Evolutionary conservation across 2,329 filamentous ascomycete genomes (phyloP), one percentile per base, ranked within the genome.

Genomic region (Colletotrichum filicis): DNA sequence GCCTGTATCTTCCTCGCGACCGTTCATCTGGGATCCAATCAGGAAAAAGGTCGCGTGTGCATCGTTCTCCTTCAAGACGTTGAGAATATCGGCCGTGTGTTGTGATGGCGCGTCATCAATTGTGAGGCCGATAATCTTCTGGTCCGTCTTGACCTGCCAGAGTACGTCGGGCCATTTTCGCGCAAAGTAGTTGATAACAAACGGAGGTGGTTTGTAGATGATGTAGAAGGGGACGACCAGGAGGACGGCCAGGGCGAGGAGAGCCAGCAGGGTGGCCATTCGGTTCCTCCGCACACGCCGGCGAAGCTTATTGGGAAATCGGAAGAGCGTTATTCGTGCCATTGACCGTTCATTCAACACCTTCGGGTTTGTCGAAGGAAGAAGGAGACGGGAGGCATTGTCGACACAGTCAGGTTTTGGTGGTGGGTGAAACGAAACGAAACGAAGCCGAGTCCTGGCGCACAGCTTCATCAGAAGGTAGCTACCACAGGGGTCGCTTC

Each of bases 1-100:
- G 56, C 86, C 82, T 37, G 95, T 85, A 3, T 87, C 81, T 6
- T 85, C 83, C 78, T 92, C 87, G 3, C 84, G 81, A 1, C 88
- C 89, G 0, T 85, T 76, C 11, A 94, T 91, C 83, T 98, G 95
- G 3, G 88, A 88, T 9, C 95, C 95, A 77, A 98, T 97, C 37
- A 97, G 88, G 82, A 98, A 98, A 81, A 97, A 97, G 0, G 95
- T 98, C 0, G 95, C 95, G 24, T 87, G 90, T 16, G 92, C 94
- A 69, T 88, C 87, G 78, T 94, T 87, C 28, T 86, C 85, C 66
- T 86, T 84, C n/a, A 98, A 86, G 0, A 94, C 83, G 56, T 90
- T 83, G 67, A 95, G 84, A 72, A 98, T 95, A 68, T 92, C 89
- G 57, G 82, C 79, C 2, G 95, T 97, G 80, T 94, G 87, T 56